Base-by-base conservation (phyloP, 164 flowering plant genomes). In the Magnolia officinalis region DNA sequence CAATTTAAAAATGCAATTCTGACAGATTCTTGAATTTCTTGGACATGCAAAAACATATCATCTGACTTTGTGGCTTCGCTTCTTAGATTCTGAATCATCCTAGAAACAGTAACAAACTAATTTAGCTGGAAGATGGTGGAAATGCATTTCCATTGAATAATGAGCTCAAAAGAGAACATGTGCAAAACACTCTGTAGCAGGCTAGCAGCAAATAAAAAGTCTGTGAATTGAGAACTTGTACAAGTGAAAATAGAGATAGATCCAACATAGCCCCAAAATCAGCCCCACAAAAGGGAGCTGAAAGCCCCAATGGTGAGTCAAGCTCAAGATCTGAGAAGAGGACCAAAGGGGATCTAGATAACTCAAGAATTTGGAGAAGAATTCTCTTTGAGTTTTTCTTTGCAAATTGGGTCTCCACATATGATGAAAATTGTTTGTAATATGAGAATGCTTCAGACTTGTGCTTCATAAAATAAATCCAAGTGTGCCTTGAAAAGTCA, bases 11-110 rank as follows among this genome's bases (percentile, higher is more conserved):
- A 89, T 63, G 99, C 88, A 74, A 96, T 84, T 74, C 97, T 87
- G 63, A 92, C 86, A 72, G 99, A 90, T 84, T 90, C 95, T 81
- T 89, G 94, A 81, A 89, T 90, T 88, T 92, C 99, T 83, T 89
- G 94, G 76, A 94, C 88, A 65, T 88, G 95, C 71, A 79, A 50
- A 84, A 84, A 88, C 73, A 86, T 86, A 76, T 90, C 93, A 72
- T 91, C 97, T 50, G 92, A 87, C 79, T 86, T 92, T 69, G 84
- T 74, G 51, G 89, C 91, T 79, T 93, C 98, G 71, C 79, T 81
- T 83, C 80, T 86, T 64, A 91, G 77, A 73, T 89, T 87, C 75
- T 87, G 91, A 77, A 91, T 83, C 95, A 93, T 87, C 85, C 99
- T 95, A 87, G 69, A 80, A 87, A 65, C 78, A 80, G 68, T 65